Evolutionary conservation across 148 eudicot species (phyloP).

Genomic region (Rhododendron ferrugineum): DNA sequence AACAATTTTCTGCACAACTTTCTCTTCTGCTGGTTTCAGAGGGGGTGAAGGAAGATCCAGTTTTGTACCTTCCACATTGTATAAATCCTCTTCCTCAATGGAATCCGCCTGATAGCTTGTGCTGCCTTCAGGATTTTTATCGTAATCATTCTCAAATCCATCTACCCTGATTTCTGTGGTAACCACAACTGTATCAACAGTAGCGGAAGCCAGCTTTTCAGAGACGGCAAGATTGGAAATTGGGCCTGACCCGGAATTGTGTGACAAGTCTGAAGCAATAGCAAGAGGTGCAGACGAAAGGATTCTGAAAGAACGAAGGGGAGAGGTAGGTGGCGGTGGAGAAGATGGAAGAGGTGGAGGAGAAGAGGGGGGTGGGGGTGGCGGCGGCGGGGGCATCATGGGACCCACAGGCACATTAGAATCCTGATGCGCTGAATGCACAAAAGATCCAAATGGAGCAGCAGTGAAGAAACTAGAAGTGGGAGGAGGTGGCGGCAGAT

Average conservation of each 20-base stretch:
- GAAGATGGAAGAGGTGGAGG: constrained; percentile 40
- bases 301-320: constrained; percentile 4
- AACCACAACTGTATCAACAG: constrained; percentile 17
- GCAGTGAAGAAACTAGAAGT: constrained; percentile 24
- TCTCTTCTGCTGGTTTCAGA: constrained; percentile 44
- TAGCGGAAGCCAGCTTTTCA: constrained; percentile 12
- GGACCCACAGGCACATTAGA: constrained; percentile 20
- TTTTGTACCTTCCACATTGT: constrained; percentile 7
- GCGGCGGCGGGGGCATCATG: constrained; percentile 35
- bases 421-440: constrained; percentile 18
- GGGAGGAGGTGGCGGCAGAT: constrained; percentile 33
- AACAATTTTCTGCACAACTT: constrained; percentile 42
- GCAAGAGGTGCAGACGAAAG: constrained; percentile 15
- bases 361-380: constrained; percentile 35
- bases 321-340: constrained; percentile 24
- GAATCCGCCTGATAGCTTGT: constrained; percentile 4
- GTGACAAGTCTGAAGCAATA: constrained; percentile 17
- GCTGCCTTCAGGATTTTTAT: constrained; percentile 5
- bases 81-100: constrained; percentile 12
- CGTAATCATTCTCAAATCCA: constrained; percentile 2
- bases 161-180: constrained; percentile 14
- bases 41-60: constrained; percentile 49
- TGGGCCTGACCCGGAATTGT: constrained; percentile 15
- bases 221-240: constrained; percentile 11
- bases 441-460: constrained; percentile 25